These are phyloP conservation scores for Debaryomyces subglobosus DNA, from an alignment of 1,139 yeast genomes.

Conservation along the genomic window DNA sequence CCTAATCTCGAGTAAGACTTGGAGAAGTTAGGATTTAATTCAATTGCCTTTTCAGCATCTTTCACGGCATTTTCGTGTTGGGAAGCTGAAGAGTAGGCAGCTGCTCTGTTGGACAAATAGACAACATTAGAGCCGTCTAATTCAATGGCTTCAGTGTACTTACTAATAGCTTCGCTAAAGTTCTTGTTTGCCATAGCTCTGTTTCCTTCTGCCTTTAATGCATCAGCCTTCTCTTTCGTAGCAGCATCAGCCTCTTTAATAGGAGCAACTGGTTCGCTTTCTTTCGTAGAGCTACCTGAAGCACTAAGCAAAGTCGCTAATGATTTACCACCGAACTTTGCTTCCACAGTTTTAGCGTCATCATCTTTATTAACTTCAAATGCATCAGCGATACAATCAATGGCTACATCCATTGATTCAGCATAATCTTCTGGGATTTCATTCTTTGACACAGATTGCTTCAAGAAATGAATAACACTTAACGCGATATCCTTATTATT, in stretches of 20 bases:
- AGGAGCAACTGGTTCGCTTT: constrained; percentile 15
- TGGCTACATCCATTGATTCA: constrained; percentile 94
- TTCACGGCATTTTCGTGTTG: constrained; percentile 76
- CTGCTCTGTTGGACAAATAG: constrained; percentile 92
- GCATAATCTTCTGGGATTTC: constrained; percentile 75
- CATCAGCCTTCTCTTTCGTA: constrained; percentile 74
- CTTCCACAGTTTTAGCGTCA: constrained; percentile 33
- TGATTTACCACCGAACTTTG: constrained; percentile 51
- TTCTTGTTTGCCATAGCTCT: constrained; percentile 83
- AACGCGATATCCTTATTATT: constrained; percentile 71
- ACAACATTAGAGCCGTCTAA: constrained; percentile 76
- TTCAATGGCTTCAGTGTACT: constrained; percentile 82
- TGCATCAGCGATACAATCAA: constrained; percentile 89
- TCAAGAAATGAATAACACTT: constrained; percentile 74
- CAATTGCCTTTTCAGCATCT: constrained; percentile 84
- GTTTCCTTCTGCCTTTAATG: constrained; percentile 87
- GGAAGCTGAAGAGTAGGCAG: constrained; percentile 83
- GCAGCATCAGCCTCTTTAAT: constrained; percentile 52
- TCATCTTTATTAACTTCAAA: constrained; percentile 65
- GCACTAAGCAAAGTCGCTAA: constrained; percentile 49
- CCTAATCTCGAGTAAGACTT: constrained; percentile 97
- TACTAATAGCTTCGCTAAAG: constrained; percentile 67
- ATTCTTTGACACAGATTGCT: constrained; percentile 60
- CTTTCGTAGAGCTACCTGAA: constrained; percentile 13
- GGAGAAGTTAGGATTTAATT: constrained; percentile 75